Base-by-base conservation (phyloP, 2,329 filamentous ascomycete genomes). In the Fusarium secorum region DNA sequence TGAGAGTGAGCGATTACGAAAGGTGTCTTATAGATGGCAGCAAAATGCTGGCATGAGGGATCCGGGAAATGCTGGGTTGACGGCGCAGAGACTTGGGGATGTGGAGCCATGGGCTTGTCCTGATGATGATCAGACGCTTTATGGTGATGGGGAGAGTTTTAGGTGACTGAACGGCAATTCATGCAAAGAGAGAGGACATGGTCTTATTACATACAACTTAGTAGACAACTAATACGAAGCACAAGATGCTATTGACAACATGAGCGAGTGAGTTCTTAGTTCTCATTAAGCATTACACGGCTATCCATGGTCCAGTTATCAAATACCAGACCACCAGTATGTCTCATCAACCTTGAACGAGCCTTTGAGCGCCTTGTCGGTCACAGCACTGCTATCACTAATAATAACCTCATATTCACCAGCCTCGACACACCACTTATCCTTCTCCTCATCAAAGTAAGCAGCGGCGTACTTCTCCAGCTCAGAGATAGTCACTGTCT, bases 371-470 rank as follows among this genome's bases (percentile, higher is more conserved):
- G 83, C 81, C 66, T 84, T 84, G 4, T 82, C 80, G 8, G 82
- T 84, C 38, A 87, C 78, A 8, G 72, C 81, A 70, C 86, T 92
- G 64, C 87, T 91, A 52, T 86, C 82, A 13, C 85, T 86, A 5
- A 93, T 86, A 58, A 89, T 79, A 20, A 93, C 84, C 61, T 86
- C 85, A 77, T 93, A 93, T 51, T 83, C 82, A 33, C 91, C 92
- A 76, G 85, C 85, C 81, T 93, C 90, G 3, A 86, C 86, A 24
- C 87, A 85, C 91, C 91, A 94, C 74, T 88, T 83, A 60, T 86
- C 83, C 17, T 87, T 82, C 68, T 87, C 85, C 81, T 94, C 91
- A 72, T 93, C 90, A 84, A 89, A 94, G 81, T 90, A 94, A 58
- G 88, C 88, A 0, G 88, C 86, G 0, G 88, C 89, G 59, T 92